phyloP scores from a whole-genome alignment of 2,329 filamentous ascomycete genomes.

The Alternaria postmessia region DNA sequence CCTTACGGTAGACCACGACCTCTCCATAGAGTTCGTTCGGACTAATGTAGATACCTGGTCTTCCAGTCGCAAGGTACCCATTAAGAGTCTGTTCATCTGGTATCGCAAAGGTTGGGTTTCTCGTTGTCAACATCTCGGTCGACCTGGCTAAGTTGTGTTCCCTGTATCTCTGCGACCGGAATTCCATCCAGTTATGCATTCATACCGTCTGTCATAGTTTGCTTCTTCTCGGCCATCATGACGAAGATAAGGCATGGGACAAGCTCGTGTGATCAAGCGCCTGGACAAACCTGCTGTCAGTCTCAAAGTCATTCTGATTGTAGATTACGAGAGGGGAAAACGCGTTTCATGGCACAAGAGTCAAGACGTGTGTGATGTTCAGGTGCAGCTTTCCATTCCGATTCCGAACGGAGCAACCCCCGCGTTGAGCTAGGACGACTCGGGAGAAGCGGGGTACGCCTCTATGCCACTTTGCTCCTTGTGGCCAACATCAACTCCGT shows the following conservation, averaged over 20 bases:
- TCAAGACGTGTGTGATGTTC: not conserved
- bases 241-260: not conserved
- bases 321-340: too few relatives aligned
- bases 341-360: fast-evolving
- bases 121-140: not conserved
- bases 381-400: not conserved
- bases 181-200: too few relatives aligned
- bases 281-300: not conserved
- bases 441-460: not conserved
- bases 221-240: not conserved
- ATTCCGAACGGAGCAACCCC: not conserved
- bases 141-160: not conserved
- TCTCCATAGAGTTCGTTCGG: not conserved
- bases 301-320: too few relatives aligned
- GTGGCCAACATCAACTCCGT: not conserved
- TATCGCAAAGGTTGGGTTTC: not conserved
- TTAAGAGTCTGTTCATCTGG: not conserved
- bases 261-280: not conserved
- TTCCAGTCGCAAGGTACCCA: fast-evolving
- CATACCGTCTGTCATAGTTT: not conserved
- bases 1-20: not conserved
- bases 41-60: not conserved
- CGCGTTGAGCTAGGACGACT: not conserved
- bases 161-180: not conserved
- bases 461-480: not conserved